phyloP scores from a whole-genome alignment of 192 early-diverging fungal species.

The Podila epigama region DNA sequence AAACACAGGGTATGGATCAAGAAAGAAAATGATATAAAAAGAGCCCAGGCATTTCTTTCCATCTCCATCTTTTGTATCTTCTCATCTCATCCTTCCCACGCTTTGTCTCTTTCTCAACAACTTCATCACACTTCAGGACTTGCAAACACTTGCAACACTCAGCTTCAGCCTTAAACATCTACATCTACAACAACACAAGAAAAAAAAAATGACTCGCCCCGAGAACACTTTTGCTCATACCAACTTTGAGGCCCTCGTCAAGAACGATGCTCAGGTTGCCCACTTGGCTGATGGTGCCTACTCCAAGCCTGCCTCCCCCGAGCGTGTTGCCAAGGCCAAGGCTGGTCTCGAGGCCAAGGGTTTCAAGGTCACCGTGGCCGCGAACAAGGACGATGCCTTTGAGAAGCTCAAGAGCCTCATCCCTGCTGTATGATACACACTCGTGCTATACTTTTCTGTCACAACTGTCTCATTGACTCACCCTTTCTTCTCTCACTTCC shows the following conservation, averaged over 20 bases:
- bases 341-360: constrained; percentile 50
- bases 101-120: too few species aligned
- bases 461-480: neutral
- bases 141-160: too few species aligned
- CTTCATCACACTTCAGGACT: too few species aligned
- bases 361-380: constrained; percentile 49
- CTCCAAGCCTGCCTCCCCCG: constrained; percentile 32
- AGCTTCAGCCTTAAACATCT: neutral
- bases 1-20: too few species aligned
- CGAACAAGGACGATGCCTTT: constrained; percentile 48
- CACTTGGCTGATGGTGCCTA: constrained; percentile 28
- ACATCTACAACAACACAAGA: neutral
- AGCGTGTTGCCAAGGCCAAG: constrained; percentile 31
- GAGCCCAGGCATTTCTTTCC: too few species aligned
- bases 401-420: constrained; percentile 50
- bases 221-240: constrained; percentile 37
- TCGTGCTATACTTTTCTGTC: neutral
- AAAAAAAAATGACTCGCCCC: constrained; percentile 11
- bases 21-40: too few species aligned
- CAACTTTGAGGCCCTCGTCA: constrained; percentile 32
- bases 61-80: too few species aligned
- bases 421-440: constrained; percentile 20
- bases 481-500: neutral
- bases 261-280: constrained; percentile 24
- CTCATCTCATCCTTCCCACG: too few species aligned